phyloP scores from a whole-genome alignment of 371 early-diverging fungal genomes.

The Rhizopus sp. region DNA sequence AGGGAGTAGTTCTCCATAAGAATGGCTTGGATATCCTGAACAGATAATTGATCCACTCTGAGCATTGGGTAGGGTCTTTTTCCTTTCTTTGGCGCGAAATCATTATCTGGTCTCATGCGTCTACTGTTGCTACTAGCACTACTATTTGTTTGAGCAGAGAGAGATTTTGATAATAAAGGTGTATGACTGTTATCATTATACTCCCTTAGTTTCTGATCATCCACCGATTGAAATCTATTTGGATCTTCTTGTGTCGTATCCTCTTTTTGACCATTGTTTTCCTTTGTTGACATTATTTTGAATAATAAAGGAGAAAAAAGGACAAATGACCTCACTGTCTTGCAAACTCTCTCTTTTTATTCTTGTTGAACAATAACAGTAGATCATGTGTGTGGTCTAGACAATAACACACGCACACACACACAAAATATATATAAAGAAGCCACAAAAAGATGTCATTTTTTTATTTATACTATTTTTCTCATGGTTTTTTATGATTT shows the following conservation, averaged over 20 bases:
- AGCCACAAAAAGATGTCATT: too few species aligned
- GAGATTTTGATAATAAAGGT: background rate
- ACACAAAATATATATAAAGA: too few species aligned
- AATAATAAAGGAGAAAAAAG: background rate
- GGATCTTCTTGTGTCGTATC: background rate
- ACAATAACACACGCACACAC: too few species aligned
- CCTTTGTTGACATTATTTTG: background rate
- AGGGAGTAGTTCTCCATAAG: conserved; percentile 18
- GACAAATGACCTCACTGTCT: background rate
- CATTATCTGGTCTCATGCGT: background rate
- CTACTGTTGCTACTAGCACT: background rate
- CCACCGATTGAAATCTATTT: background rate
- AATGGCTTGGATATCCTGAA: conserved; percentile 15
- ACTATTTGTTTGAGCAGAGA: too few species aligned
- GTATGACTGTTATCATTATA: background rate
- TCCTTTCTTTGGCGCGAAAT: background rate
- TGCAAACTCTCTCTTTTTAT: background rate
- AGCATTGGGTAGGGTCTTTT: background rate
- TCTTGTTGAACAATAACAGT: background rate
- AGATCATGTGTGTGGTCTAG: background rate
- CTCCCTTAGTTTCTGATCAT: background rate
- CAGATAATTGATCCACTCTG: conserved; percentile 15
- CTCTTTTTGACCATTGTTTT: background rate
- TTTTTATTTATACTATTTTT: too few species aligned
- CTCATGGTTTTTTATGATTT: too few species aligned